Conservation (phyloP, 1,284 basidiomycete genomes). For the Vanrija sp. region DNA sequence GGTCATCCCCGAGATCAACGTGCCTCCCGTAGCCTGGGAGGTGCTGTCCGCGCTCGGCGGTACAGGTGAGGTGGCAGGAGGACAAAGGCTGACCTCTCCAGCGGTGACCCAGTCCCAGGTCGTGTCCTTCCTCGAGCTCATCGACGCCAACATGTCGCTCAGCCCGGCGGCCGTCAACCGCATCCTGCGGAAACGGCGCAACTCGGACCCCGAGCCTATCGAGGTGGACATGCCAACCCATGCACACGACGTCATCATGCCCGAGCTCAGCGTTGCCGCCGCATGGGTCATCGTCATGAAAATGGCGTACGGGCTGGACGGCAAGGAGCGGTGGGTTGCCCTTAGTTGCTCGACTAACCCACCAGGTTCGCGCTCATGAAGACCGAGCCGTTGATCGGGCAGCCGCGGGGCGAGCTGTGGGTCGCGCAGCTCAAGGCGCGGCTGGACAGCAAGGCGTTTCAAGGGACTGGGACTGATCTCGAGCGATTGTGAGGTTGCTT, state of each 20-base stretch:
- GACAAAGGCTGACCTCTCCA: slow-evolving; percentile 50
- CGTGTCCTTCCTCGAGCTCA: slow-evolving; percentile 24
- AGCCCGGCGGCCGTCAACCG: slow-evolving; percentile 34
- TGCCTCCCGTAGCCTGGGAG: slow-evolving; percentile 76
- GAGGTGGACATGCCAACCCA: background rate
- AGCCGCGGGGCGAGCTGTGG: slow-evolving; percentile 59
- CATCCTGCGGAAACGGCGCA: slow-evolving; percentile 44
- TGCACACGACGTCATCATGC: slow-evolving; percentile 53
- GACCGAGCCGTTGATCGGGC: slow-evolving; percentile 56
- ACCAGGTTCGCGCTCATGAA: slow-evolving; percentile 13
- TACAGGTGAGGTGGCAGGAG: slow-evolving; percentile 59
- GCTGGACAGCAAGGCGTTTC: slow-evolving; percentile 35
- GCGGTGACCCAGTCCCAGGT: slow-evolving; percentile 57
- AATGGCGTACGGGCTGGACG: slow-evolving; percentile 77
- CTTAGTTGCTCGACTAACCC: slow-evolving; percentile 4
- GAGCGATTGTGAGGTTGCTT: slow-evolving; percentile 21
- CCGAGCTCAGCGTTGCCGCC: slow-evolving; percentile 69
- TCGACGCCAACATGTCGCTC: slow-evolving; percentile 37
- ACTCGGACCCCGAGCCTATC: background rate
- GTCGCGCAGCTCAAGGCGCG: slow-evolving; percentile 52
- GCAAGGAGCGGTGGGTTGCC: slow-evolving; percentile 55
- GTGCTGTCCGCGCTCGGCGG: slow-evolving; percentile 65
- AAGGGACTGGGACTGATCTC: slow-evolving; percentile 8
- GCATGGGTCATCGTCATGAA: slow-evolving; percentile 69
- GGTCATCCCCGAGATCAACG: slow-evolving; percentile 72